Percentiles rank a stretch among this genome's conserved stretches.
These are phyloP conservation scores for Tylopilus sp. DNA, from an alignment of 1,284 basidiomycete species.

Conservation along the genomic window DNA sequence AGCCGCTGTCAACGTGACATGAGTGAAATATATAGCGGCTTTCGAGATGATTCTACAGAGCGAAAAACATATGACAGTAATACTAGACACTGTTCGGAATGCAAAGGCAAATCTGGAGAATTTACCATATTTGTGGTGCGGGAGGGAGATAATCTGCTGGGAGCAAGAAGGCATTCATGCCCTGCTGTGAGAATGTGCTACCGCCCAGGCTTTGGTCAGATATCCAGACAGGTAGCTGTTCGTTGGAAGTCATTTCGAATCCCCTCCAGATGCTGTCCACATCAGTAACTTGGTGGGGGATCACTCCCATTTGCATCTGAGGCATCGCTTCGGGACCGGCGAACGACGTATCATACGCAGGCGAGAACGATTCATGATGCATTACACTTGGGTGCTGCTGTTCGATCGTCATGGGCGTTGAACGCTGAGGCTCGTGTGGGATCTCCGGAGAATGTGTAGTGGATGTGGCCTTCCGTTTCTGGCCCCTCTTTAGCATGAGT, in stretches of 20 bases:
- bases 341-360: slow-evolving; percentile 40
- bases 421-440: slow-evolving; percentile 46
- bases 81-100: slow-evolving; percentile 15
- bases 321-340: slow-evolving; percentile 43
- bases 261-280: slow-evolving; percentile 74
- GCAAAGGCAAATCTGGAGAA: neutral
- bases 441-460: slow-evolving; percentile 57
- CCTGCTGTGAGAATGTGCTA: slow-evolving; percentile 67
- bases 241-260: slow-evolving; percentile 63
- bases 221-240: slow-evolving; percentile 78
- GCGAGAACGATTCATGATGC: slow-evolving; percentile 34
- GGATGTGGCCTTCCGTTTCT: slow-evolving; percentile 59
- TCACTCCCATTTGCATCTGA: slow-evolving; percentile 33
- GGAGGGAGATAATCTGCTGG: slow-evolving; percentile 69
- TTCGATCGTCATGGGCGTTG: slow-evolving; percentile 38
- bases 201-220: slow-evolving; percentile 77
- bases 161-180: slow-evolving; percentile 78
- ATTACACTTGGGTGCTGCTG: slow-evolving; percentile 20
- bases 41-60: slow-evolving; percentile 24
- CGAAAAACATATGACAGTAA: slow-evolving; percentile 21
- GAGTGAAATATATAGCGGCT: slow-evolving; percentile 18
- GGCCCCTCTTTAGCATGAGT: slow-evolving; percentile 79
- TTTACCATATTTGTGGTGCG: slow-evolving; percentile 68
- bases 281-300: slow-evolving; percentile 42
- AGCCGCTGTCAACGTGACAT: slow-evolving; percentile 6